A percentile compares a stretch with the other conserved stretches of the same genome.
These are phyloP conservation scores for Annulohypoxylon moriforme DNA, from an alignment of 495 filamentous ascomycete species.

Conservation along the genomic window DNA sequence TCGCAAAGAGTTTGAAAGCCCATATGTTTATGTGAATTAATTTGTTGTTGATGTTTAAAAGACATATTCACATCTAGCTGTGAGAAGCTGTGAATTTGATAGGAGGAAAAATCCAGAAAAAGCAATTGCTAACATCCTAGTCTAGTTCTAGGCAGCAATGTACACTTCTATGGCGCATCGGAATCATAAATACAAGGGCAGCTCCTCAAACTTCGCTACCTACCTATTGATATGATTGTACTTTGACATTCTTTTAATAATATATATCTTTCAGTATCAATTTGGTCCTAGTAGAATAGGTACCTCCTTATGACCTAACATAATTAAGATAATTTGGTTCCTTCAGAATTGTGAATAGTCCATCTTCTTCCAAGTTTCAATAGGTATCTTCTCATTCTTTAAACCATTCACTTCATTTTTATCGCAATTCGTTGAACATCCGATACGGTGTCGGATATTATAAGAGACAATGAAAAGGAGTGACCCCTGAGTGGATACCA, in stretches of 20 bases:
- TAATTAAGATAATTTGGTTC: no score
- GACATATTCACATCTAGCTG: not conserved
- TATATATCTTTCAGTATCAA: no score
- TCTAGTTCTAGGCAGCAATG: not conserved
- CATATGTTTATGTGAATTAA: not conserved
- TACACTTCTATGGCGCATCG: not conserved
- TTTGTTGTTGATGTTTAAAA: not conserved
- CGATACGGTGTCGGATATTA: not conserved
- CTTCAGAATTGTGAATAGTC: no score
- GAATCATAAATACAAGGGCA: no score
- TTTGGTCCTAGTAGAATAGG: no score
- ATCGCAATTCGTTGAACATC: not conserved
- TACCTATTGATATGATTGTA: not conserved
- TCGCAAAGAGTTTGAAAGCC: not conserved
- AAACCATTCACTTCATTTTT: not conserved
- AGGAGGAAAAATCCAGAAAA: constrained; percentile 4
- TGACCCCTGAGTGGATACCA: constrained; percentile 17
- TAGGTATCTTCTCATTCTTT: no score
- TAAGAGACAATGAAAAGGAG: constrained; percentile 6
- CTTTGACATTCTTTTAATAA: no score
- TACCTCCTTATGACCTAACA: no score
- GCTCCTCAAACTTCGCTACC: no score
- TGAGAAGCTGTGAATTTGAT: constrained; percentile 31
- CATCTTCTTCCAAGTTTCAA: no score
- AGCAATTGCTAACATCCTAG: not conserved